Conservation (phyloP, 768 basidiomycete genomes). For the Mycena galopus region DNA sequence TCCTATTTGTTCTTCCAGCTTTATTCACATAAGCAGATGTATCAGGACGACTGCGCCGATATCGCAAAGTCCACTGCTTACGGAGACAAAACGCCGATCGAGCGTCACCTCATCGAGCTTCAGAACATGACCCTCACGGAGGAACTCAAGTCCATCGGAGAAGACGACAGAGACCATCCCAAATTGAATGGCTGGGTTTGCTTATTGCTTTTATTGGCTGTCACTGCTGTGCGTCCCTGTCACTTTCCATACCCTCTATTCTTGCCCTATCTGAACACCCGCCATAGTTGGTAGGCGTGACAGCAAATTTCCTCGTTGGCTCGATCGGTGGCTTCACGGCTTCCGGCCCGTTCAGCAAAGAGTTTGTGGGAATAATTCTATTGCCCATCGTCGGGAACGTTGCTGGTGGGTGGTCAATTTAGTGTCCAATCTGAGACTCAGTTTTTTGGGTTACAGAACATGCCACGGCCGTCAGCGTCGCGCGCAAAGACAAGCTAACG, state of each 20-base stretch:
- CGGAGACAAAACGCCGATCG: slow-evolving; percentile 14
- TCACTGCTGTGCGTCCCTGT: slow-evolving; percentile 21
- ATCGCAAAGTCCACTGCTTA: slow-evolving; percentile 27
- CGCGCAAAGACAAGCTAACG: slow-evolving; percentile 78
- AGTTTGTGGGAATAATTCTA: slow-evolving; percentile 75
- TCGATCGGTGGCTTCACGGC: slow-evolving; percentile 73
- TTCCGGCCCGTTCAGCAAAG: slow-evolving; percentile 61
- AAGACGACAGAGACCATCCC: slow-evolving; percentile 4
- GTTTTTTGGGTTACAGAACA: slow-evolving; percentile 58
- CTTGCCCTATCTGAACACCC: too few species aligned
- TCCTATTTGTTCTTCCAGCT: slow-evolving; percentile 71
- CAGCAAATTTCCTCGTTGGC: slow-evolving; percentile 65
- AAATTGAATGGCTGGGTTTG: slow-evolving; percentile 27
- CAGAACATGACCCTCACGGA: background rate
- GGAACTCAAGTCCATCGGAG: slow-evolving; percentile 3
- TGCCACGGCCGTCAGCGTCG: slow-evolving; percentile 77
- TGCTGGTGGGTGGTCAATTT: slow-evolving; percentile 39
- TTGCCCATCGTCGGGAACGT: slow-evolving; percentile 82
- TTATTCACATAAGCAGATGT: slow-evolving; percentile 66
- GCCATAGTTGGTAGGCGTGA: slow-evolving; percentile 53
- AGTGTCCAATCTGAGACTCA: background rate
- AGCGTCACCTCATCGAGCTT: background rate
- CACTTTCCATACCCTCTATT: too few species aligned
- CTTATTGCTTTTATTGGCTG: slow-evolving; percentile 49
- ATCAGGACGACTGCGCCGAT: slow-evolving; percentile 52